Conservation (phyloP, 257 asterid species). For the Thymus mandschuricus region DNA sequence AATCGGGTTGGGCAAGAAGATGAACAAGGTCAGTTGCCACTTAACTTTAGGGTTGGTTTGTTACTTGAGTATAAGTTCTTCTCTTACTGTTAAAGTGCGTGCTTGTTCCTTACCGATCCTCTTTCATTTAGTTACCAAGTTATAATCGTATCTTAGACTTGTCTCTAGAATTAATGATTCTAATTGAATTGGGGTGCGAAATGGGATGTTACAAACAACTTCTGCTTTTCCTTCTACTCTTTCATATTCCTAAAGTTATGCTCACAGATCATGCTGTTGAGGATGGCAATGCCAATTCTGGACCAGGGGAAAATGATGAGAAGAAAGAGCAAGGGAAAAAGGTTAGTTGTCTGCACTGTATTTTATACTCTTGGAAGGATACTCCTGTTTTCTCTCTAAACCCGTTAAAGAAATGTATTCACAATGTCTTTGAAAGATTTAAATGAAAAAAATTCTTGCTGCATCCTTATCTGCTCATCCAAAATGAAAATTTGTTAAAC, state of each 20-base stretch:
- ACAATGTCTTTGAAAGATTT: no score
- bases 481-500: not conserved
- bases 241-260: not conserved
- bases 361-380: not conserved
- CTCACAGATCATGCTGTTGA: slow-evolving; percentile 52
- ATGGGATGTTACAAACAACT: slow-evolving; percentile 4
- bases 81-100: not conserved
- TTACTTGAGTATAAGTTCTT: not conserved
- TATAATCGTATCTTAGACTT: slow-evolving; percentile 9
- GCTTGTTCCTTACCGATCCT: slow-evolving; percentile 3
- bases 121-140: slow-evolving; percentile 23
- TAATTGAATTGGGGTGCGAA: not conserved
- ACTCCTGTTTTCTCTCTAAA: not conserved
- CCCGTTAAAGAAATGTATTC: not conserved
- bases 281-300: slow-evolving; percentile 44
- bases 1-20: slow-evolving; percentile 88
- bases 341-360: slow-evolving; percentile 46
- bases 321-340: slow-evolving; percentile 74
- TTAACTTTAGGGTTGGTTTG: slow-evolving; percentile 19
- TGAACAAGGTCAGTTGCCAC: slow-evolving; percentile 63
- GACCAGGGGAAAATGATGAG: slow-evolving; percentile 48
- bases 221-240: slow-evolving; percentile 24
- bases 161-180: slow-evolving; percentile 1
- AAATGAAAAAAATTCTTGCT: no score
- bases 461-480: not conserved